A percentile compares a stretch with the other conserved stretches of the same genome.
phyloP scores from a whole-genome alignment of 192 early-diverging fungal genomes.

The Gigaspora rosea region DNA sequence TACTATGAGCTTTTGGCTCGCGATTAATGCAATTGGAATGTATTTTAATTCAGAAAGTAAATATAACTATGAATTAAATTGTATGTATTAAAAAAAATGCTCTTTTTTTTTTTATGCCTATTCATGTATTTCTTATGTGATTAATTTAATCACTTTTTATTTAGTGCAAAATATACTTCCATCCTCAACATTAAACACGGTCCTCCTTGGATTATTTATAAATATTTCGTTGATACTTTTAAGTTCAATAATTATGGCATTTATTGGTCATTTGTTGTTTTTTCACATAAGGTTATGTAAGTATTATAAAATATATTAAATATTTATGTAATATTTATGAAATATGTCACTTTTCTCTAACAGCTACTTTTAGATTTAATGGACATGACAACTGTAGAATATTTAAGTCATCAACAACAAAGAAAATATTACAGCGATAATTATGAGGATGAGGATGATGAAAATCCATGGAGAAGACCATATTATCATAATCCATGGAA shows the following conservation, averaged over 20 bases:
- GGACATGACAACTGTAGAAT: conserved; percentile 32
- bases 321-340: not conserved
- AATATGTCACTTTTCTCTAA: not conserved
- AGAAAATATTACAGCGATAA: conserved; percentile 21
- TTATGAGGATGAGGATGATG: conserved; percentile 32
- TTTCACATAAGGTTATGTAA: conserved; percentile 28
- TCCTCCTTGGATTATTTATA: conserved; percentile 14
- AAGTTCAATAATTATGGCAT: not conserved
- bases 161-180: conserved; percentile 29
- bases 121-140: not conserved
- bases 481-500: conserved; percentile 30
- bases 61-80: conserved; percentile 7
- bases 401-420: conserved; percentile 30
- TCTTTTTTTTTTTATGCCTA: too few relatives aligned
- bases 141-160: not conserved
- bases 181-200: not conserved
- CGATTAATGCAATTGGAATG: not conserved
- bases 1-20: conserved; percentile 16
- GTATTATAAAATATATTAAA: conserved; percentile 11
- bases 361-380: conserved; percentile 5
- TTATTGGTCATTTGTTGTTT: conserved; percentile 15
- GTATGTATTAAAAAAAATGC: not conserved
- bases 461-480: conserved; percentile 30
- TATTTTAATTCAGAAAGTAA: conserved; percentile 9
- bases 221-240: conserved; percentile 20